phyloP scores from a whole-genome alignment of 164 flowering plant species.

The Paratinospora sagittata region DNA sequence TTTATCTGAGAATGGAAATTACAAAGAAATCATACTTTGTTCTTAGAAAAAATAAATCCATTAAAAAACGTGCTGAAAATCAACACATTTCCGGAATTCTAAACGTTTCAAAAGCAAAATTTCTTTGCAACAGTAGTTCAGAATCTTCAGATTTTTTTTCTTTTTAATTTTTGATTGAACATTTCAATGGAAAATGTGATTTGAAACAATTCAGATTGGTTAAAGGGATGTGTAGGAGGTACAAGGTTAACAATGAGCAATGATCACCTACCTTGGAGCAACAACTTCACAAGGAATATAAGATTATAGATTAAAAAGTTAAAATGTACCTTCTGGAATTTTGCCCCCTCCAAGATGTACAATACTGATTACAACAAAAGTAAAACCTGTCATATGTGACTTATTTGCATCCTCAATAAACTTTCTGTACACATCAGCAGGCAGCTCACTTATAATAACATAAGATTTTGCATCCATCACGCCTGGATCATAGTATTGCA shows the following conservation, averaged over 20 bases:
- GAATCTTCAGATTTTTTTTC: background rate
- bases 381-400: slow-evolving; percentile 59
- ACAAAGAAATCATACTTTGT: background rate
- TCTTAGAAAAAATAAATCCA: no score
- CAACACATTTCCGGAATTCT: background rate
- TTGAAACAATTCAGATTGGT: background rate
- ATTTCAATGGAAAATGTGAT: background rate
- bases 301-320: background rate
- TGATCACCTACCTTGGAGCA: background rate
- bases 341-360: slow-evolving; percentile 81
- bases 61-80: background rate
- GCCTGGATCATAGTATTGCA: slow-evolving; percentile 32
- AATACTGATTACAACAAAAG: slow-evolving; percentile 61
- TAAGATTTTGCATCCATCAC: slow-evolving; percentile 63
- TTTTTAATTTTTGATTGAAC: no score
- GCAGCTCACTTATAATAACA: slow-evolving; percentile 61
- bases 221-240: background rate
- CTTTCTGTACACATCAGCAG: slow-evolving; percentile 55
- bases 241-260: background rate
- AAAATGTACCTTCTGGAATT: slow-evolving; percentile 68
- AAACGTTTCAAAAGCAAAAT: background rate
- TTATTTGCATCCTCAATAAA: slow-evolving; percentile 59
- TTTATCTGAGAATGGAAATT: background rate
- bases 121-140: background rate
- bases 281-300: background rate